Percentiles rank a stretch among this genome's conserved stretches.
Evolutionary conservation across 306 rosid genomes (phyloP).

Genomic region (Trifolium pratense): DNA sequence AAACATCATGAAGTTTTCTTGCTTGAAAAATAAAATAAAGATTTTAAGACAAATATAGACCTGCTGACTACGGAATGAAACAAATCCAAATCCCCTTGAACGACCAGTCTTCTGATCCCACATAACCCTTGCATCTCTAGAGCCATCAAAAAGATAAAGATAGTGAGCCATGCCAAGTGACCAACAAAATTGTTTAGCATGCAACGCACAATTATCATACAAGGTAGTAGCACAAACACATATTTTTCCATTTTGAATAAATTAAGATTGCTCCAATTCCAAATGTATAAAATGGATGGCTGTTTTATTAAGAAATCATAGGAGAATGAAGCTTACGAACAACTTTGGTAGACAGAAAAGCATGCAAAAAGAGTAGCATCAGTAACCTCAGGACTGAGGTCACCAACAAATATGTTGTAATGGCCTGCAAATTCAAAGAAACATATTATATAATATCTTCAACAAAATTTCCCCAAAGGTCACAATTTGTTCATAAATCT

Average conservation of each 20-base stretch:
- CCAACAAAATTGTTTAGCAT: conserved; percentile 23
- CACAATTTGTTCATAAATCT: neutral
- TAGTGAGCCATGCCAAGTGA: conserved; percentile 10
- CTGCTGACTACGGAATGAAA: conserved; percentile 93
- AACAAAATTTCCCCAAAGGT: conserved; percentile 15
- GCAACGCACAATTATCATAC: neutral
- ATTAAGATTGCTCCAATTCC: conserved; percentile 12
- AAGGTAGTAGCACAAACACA: neutral
- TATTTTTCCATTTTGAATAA: conserved; percentile 5
- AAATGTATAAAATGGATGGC: conserved; percentile 12
- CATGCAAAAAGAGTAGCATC: conserved; percentile 96
- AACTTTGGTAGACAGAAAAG: conserved; percentile 90
- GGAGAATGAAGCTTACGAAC: conserved; percentile 84
- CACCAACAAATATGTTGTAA: conserved; percentile 95
- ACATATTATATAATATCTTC: conserved; percentile 25
- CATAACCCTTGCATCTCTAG: conserved; percentile 98
- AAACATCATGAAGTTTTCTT: conserved; percentile 7
- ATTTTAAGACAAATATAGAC: conserved; percentile 44
- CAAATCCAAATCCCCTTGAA: conserved; percentile 98
- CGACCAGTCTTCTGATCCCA: conserved; percentile 99
- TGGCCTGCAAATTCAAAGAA: conserved; percentile 70
- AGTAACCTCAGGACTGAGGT: conserved; percentile 98
- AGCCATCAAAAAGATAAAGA: conserved; percentile 35
- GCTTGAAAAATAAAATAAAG: neutral
- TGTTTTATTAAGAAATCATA: conserved; percentile 6